Evolutionary conservation across 305 asterid genomes (phyloP), one percentile per base, ranked within the genome.

Genomic region (Fraxinus platypoda): DNA sequence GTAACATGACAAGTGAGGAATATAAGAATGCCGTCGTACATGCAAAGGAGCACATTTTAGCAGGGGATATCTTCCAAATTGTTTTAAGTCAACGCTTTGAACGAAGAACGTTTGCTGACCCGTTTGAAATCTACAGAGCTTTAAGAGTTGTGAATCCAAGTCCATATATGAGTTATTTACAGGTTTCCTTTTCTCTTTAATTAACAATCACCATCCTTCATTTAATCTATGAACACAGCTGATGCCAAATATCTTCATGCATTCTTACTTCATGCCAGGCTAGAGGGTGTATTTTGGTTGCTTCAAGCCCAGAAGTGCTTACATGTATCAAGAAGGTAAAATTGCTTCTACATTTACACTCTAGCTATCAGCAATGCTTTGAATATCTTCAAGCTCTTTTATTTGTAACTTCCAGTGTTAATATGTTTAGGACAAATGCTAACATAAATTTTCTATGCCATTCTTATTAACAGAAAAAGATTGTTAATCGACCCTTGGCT

Each of bases 291-390:
- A 90, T 92, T 84, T 76, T 92, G 86, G 99, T 93, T 81, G 93
- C 99, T 83, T 93, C 99, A 54, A 95, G 99, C 88, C 97, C 97
- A 26, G 99, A 94, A 87, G 94, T 93, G 83, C 93, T 95, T 62
- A 88, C 93, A 8, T 87, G 94, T 72, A 90, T 91, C 13, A 95
- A 87, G 84, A 95, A 91, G 92, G 99, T 94, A 83, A 82, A 76
- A 37, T 64, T 83, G 25, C 62, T 52, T 78, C 74, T 25, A 81
- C 21, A 23, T 46, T 46, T 46, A 46, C 59, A 49, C 59, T 49
- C 57, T n/a, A 13, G 59, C 3, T 46, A 46, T 46, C 57, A 46
- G 57, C 19, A 46, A 46, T 46, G 57, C 57, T 46, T 46, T 15
- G 19, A 49, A 59, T 70, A 59, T 80, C 81, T 71, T 64, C 77